A percentile compares a stretch with the other conserved stretches of the same genome.
phyloP scores from a whole-genome alignment of 306 rosid genomes.

The Vicia sativa region DNA sequence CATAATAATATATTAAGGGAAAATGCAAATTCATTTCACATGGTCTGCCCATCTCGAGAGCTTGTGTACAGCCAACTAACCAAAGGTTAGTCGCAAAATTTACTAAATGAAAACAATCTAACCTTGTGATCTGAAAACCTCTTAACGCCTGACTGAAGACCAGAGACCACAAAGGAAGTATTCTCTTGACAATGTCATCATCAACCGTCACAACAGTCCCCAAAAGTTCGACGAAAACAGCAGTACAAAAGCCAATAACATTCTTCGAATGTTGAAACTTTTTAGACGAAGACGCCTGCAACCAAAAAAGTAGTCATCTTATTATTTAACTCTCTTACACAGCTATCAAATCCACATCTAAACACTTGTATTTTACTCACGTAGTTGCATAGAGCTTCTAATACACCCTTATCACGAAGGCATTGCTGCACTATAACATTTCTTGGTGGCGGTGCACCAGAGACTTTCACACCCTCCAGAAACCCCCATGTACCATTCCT shows the following conservation, averaged over 20 bases:
- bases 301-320: slow-evolving; percentile 32
- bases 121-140: slow-evolving; percentile 81
- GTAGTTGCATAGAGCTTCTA: slow-evolving; percentile 74
- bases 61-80: not conserved
- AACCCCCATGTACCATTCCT: slow-evolving; percentile 87
- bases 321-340: slow-evolving; percentile 14
- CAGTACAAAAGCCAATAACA: slow-evolving; percentile 75
- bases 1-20: not conserved
- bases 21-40: slow-evolving; percentile 20
- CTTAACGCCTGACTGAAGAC: slow-evolving; percentile 64
- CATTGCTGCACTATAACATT: slow-evolving; percentile 86
- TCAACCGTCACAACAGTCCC: slow-evolving; percentile 59
- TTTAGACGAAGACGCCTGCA: slow-evolving; percentile 74
- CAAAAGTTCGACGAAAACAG: slow-evolving; percentile 82
- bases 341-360: slow-evolving; percentile 28
- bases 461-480: slow-evolving; percentile 69
- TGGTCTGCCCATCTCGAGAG: slow-evolving; percentile 16
- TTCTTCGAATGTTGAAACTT: slow-evolving; percentile 67
- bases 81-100: slow-evolving; percentile 10
- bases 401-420: slow-evolving; percentile 67
- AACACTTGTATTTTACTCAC: slow-evolving; percentile 58
- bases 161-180: slow-evolving; percentile 72
- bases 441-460: slow-evolving; percentile 94
- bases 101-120: slow-evolving; percentile 22
- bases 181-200: slow-evolving; percentile 67